Conservation (phyloP, 192 early-diverging fungal species). For the Podila epigama region DNA sequence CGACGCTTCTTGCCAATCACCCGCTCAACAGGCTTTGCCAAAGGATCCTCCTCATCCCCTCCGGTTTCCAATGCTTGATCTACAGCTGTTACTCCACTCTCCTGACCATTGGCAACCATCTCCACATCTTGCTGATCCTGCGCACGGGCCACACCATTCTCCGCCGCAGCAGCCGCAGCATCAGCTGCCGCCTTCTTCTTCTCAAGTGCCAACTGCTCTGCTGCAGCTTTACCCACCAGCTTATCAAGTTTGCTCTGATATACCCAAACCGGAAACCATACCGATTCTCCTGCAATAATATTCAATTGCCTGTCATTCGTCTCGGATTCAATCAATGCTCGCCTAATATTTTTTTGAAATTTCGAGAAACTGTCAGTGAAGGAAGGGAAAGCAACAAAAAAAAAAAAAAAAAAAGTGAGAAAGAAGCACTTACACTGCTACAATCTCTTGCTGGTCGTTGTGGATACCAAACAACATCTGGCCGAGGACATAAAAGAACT, state of each 20-base stretch:
- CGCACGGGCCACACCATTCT: neutral
- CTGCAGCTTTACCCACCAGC: conserved; percentile 41
- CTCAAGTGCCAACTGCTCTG: conserved; percentile 12
- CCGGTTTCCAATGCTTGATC: neutral
- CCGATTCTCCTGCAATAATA: conserved; percentile 14
- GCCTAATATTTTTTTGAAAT: conserved; percentile 23
- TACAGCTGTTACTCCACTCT: neutral
- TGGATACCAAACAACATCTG: conserved; percentile 46
- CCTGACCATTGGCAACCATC: neutral
- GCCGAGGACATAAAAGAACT: conserved; percentile 58
- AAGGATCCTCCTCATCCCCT: neutral
- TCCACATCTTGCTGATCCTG: neutral
- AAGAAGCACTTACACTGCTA: conserved; percentile 48
- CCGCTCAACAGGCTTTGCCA: neutral
- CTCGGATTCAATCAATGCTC: conserved; percentile 43
- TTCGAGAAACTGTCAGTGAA: too few relatives aligned
- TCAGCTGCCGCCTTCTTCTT: conserved; percentile 32
- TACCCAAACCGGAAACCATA: conserved; percentile 52
- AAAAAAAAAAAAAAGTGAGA: neutral
- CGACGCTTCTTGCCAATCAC: conserved; percentile 16
- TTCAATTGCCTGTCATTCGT: conserved; percentile 22
- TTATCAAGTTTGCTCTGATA: conserved; percentile 55
- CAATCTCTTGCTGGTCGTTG: conserved; percentile 31
- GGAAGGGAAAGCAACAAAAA: neutral
- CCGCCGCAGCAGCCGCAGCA: neutral